Evolutionary conservation across 2,329 filamentous ascomycete genomes (phyloP).

Genomic region (Sporothrix curviconia): DNA sequence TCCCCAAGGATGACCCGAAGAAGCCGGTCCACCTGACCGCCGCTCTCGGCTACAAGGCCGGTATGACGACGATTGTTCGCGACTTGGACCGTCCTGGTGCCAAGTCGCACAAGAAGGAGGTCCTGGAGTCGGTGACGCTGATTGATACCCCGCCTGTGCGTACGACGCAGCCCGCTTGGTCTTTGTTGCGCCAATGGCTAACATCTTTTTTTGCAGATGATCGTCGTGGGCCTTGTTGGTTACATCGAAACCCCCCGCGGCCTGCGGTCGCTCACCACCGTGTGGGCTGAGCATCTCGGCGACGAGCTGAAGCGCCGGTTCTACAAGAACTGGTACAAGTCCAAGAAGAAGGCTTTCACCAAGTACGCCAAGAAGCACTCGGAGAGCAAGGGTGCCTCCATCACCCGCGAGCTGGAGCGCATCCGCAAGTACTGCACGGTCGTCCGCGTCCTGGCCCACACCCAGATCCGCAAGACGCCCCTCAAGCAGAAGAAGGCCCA

Average conservation of each 20-base stretch:
- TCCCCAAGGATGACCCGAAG: slow-evolving; percentile 99
- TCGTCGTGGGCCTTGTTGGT: slow-evolving; percentile 98
- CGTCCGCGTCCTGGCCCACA: slow-evolving; percentile 98
- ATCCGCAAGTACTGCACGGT: slow-evolving; percentile 99
- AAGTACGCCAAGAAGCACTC: slow-evolving; percentile 99
- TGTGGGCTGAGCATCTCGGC: slow-evolving; percentile 98
- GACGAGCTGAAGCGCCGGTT: slow-evolving; percentile 99
- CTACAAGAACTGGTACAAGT: slow-evolving; percentile 99
- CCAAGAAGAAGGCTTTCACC: slow-evolving; percentile 99
- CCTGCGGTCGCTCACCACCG: slow-evolving; percentile 97
- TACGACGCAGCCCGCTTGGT: slow-evolving; percentile 74
- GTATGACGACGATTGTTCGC: slow-evolving; percentile 99
- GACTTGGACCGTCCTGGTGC: slow-evolving; percentile 98
- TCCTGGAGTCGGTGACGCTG: slow-evolving; percentile 81
- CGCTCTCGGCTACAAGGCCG: slow-evolving; percentile 99
- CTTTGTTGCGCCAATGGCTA: slow-evolving; percentile 57
- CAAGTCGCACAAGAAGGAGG: slow-evolving; percentile 99
- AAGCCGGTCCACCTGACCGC: slow-evolving; percentile 98
- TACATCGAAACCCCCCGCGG: slow-evolving; percentile 99
- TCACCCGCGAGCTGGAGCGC: slow-evolving; percentile 97
- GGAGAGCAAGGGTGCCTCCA: slow-evolving; percentile 79
- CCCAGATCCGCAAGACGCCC: slow-evolving; percentile 97
- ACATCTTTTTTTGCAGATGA: slow-evolving; percentile 74
- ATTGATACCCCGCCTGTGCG: slow-evolving; percentile 94
- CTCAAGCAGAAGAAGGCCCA: slow-evolving; percentile 99